These are phyloP conservation scores for Starmera stellimalicola DNA, from an alignment of 1,139 yeast species.

Conservation along the genomic window DNA sequence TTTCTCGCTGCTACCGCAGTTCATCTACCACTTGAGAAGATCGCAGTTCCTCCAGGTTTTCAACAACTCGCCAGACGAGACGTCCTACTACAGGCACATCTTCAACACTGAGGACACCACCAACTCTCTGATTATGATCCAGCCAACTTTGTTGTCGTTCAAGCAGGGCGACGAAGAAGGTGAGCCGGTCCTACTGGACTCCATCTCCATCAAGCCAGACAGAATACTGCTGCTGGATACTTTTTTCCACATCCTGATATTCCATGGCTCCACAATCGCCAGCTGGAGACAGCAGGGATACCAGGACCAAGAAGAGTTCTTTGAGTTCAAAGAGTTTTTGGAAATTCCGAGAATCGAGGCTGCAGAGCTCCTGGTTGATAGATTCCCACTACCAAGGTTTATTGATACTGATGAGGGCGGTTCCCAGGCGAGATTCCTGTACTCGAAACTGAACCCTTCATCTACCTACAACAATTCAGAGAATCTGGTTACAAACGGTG, in stretches of 20 bases:
- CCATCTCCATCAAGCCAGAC: conserved; percentile 52
- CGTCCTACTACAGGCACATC: conserved; percentile 57
- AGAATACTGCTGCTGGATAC: conserved; percentile 61
- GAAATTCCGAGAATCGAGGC: conserved; percentile 64
- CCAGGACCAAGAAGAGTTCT: conserved; percentile 57
- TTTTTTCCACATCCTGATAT: conserved; percentile 63
- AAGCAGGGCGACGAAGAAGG: conserved; percentile 44
- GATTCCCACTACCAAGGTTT: conserved; percentile 67
- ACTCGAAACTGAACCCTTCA: conserved; percentile 69
- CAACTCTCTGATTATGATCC: conserved; percentile 64
- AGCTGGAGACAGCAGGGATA: conserved; percentile 63
- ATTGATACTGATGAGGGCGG: conserved; percentile 73
- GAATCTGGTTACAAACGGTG: conserved; percentile 19
- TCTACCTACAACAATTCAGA: conserved; percentile 38
- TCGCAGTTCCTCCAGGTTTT: conserved; percentile 64
- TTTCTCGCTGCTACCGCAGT: conserved; percentile 70
- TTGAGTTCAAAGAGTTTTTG: conserved; percentile 48
- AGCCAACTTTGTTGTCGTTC: conserved; percentile 61
- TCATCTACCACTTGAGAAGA: conserved; percentile 61
- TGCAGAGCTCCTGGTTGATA: conserved; percentile 52
- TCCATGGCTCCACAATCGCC: conserved; percentile 60
- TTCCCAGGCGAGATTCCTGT: conserved; percentile 67
- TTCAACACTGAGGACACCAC: conserved; percentile 59
- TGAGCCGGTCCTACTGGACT: conserved; percentile 58
- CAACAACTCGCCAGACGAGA: conserved; percentile 75